Base-by-base conservation (phyloP, 2,329 filamentous ascomycete species). In the Colletotrichum salicis region DNA sequence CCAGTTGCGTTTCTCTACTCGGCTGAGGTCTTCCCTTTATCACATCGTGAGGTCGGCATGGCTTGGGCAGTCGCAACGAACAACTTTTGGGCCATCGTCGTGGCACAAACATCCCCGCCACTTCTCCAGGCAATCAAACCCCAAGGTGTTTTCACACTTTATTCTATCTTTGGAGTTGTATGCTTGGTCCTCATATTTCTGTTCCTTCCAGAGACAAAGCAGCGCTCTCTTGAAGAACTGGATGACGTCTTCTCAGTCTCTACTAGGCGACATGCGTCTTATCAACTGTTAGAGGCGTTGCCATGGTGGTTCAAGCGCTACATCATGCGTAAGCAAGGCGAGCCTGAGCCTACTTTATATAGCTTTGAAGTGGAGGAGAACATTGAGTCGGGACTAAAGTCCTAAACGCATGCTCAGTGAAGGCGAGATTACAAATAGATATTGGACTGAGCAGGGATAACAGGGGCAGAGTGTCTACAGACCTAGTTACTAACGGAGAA, bases 21-120 rank as follows among this genome's bases (percentile, higher is more conserved):
- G 0, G 89, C 90, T 4, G 90, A 92, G 76, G 89, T 91, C 11
- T 92, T 90, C 79, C 90, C 90, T 1, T 84, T 92, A 0, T 89
- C 87, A 1, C 89, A 91, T 78, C 83, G 90, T 74, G 90, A 91
- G 78, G 85, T 90, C 5, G 90, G 90, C 33, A 92, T 92, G 90
- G 84, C 84, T 0, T 90, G 87, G 80, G 88, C 89, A 4, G 89
- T 91, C 1, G 88, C 89, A 3, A 90, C 89, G 0, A 89, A 87
- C 75, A 84, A 88, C 73, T 88, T 87, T 80, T 88, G 86, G 81
- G 86, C 84, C 7, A 81, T 83, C 5, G 80, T 89, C 2, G 79
- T 90, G 6, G 83, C 85, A 2, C 82, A 87, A 22, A 88, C 87
- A 0, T 87, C 88, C 73, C 87, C 87, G 12, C 82, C 84, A 22